Conservation (phyloP, 257 asterid genomes). For the Catharanthus roseus region DNA sequence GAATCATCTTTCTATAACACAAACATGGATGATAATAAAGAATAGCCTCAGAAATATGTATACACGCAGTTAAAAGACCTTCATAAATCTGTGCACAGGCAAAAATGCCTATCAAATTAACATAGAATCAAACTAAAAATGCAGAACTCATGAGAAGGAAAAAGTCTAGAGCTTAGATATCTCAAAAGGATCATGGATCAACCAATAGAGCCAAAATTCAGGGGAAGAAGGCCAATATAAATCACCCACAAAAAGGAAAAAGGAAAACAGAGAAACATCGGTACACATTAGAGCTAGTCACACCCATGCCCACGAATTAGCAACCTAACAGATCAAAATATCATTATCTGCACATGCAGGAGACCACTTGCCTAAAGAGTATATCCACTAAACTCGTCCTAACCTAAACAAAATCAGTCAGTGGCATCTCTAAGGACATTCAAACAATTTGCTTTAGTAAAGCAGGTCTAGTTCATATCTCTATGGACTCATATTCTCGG, state of each 20-base stretch:
- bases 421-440: neutral
- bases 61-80: neutral
- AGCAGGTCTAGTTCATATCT: neutral
- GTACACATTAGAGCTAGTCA: neutral
- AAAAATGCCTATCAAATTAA: neutral
- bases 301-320: neutral
- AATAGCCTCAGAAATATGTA: constrained; percentile 9
- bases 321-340: neutral
- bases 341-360: neutral
- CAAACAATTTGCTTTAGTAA: neutral
- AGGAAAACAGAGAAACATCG: neutral
- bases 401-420: neutral
- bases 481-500: neutral
- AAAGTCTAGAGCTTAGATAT: neutral
- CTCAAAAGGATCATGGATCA: neutral
- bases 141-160: neutral
- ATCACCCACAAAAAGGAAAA: neutral
- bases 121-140: neutral
- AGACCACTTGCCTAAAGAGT: neutral
- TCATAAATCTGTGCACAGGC: neutral
- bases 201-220: neutral
- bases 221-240: neutral
- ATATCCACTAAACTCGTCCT: neutral
- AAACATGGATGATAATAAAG: constrained; percentile 3
- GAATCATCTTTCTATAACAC: constrained; percentile 55